Conservation (phyloP, 2,329 filamentous ascomycete genomes). For the Drechslerella dactyloides region DNA sequence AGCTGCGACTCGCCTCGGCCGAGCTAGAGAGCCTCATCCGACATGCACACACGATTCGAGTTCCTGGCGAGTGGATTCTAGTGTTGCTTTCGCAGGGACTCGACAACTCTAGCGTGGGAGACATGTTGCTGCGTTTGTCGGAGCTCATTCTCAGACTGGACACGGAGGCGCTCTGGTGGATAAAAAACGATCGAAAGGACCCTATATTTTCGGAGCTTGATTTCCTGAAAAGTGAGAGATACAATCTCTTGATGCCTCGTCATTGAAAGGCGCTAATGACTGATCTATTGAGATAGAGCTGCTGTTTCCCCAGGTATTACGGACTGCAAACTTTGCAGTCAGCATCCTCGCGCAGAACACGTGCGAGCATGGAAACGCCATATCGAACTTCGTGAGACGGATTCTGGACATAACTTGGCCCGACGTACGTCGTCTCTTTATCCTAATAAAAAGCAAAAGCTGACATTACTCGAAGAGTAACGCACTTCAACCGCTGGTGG, state of each 20-base stretch:
- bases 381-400: constrained; percentile 20
- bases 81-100: constrained; percentile 53
- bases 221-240: constrained; percentile 30
- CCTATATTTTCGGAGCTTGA: constrained; percentile 15
- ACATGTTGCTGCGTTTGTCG: constrained; percentile 40
- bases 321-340: constrained; percentile 38
- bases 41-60: constrained; percentile 5
- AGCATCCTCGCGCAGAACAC: constrained; percentile 24
- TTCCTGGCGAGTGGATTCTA: constrained; percentile 53
- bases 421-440: constrained; percentile 7
- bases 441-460: background rate
- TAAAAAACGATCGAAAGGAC: background rate
- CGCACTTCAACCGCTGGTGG: constrained; percentile 20
- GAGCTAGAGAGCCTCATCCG: constrained; percentile 50
- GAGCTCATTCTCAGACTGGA: constrained; percentile 36
- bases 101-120: constrained; percentile 48
- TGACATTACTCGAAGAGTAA: constrained; percentile 16
- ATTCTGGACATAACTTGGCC: constrained; percentile 13
- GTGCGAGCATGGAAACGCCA: constrained; percentile 43
- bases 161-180: constrained; percentile 36
- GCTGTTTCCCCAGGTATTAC: constrained; percentile 34
- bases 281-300: constrained; percentile 13
- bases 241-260: background rate
- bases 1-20: constrained; percentile 52
- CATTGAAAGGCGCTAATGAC: background rate